These are phyloP conservation scores for Eleusine coracana DNA, from an alignment of 176 grass and related monocot species.

Conservation along the genomic window DNA sequence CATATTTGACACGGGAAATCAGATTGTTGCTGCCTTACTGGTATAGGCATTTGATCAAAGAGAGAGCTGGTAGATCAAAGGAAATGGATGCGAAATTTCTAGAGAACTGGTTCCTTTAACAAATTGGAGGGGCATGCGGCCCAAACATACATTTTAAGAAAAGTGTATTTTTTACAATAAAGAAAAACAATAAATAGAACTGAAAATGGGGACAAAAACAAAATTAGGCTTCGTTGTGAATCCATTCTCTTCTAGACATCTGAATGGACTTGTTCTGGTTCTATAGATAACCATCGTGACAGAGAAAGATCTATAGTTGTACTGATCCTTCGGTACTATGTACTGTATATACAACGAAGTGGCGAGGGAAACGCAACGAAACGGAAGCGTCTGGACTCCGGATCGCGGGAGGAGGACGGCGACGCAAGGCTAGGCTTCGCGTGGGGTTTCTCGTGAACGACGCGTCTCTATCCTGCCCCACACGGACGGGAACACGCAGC, in stretches of 20 bases:
- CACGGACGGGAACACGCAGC: too few relatives aligned
- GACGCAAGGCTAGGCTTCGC: too few relatives aligned
- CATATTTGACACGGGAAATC: conserved; percentile 7
- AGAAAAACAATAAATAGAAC: too few relatives aligned
- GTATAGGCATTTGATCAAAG: not conserved
- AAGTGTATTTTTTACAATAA: not conserved
- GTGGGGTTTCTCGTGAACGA: not conserved
- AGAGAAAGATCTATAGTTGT: too few relatives aligned
- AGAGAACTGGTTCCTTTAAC: not conserved
- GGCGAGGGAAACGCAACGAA: not conserved
- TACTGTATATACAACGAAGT: not conserved
- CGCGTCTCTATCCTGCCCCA: not conserved
- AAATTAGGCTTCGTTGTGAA: too few relatives aligned
- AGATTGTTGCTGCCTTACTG: not conserved
- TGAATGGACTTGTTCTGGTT: too few relatives aligned
- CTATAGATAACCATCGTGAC: too few relatives aligned
- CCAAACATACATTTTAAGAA: too few relatives aligned
- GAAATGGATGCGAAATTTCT: not conserved
- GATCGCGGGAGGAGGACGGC: not conserved
- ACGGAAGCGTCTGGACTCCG: not conserved
- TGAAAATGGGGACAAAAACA: too few relatives aligned
- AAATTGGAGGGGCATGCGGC: too few relatives aligned
- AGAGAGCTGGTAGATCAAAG: not conserved
- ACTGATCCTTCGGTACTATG: too few relatives aligned
- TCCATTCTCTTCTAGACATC: too few relatives aligned